Conservation (phyloP, 1,284 basidiomycete species). For the Volvariella surrecta region DNA sequence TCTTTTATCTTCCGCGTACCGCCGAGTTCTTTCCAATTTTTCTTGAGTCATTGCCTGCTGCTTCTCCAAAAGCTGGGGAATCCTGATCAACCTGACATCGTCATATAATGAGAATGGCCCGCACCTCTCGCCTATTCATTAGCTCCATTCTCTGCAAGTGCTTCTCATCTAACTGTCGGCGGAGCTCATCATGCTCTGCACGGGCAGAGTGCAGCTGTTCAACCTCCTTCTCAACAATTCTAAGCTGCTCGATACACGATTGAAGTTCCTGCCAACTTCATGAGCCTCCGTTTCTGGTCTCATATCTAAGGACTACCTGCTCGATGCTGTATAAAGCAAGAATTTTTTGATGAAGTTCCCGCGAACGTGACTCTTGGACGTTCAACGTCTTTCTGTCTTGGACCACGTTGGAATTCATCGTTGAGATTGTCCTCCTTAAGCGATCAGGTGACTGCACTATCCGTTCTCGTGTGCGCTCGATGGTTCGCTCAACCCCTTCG, state of each 20-base stretch:
- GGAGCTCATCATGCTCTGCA: conserved; percentile 55
- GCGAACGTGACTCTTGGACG: conserved; percentile 58
- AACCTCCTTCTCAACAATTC: conserved; percentile 64
- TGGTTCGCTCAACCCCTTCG: conserved; percentile 48
- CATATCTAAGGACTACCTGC: conserved; percentile 33
- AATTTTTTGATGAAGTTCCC: conserved; percentile 71
- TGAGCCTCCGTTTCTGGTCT: conserved; percentile 2
- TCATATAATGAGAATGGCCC: conserved; percentile 7
- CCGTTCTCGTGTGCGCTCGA: conserved; percentile 53
- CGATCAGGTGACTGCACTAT: conserved; percentile 86
- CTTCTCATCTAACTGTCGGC: conserved; percentile 61
- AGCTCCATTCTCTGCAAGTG: conserved; percentile 66
- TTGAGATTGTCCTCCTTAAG: conserved; percentile 68
- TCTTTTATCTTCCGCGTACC: conserved; percentile 69
- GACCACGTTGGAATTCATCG: conserved; percentile 54
- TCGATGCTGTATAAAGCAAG: conserved; percentile 66
- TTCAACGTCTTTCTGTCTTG: conserved; percentile 56
- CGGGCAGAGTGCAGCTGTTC: conserved; percentile 50
- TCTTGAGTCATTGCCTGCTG: conserved; percentile 72
- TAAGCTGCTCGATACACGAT: conserved; percentile 59
- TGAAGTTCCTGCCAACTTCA: conserved; percentile 46
- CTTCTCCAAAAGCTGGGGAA: conserved; percentile 56
- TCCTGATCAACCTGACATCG: neutral
- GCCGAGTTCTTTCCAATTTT: conserved; percentile 66
- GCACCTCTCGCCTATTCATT: conserved; percentile 55